phyloP scores from a whole-genome alignment of 2,329 filamentous ascomycete genomes.

The Pseudogymnoascus sp. region DNA sequence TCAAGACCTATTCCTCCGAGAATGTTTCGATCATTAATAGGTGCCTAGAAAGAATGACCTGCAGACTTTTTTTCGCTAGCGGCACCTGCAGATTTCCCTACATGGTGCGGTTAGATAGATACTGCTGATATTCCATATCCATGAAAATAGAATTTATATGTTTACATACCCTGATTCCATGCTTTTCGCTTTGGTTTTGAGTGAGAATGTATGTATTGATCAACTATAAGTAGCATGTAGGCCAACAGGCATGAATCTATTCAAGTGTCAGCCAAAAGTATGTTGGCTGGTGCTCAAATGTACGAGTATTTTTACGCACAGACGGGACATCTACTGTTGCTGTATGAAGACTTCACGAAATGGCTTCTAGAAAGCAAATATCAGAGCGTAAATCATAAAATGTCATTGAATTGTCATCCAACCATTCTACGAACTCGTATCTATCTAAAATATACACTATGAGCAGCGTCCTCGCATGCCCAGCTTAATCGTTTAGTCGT shows the following conservation, averaged over 20 bases:
- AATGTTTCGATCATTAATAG: conserved; percentile 84
- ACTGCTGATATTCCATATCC: conserved; percentile 66
- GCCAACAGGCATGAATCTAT: not conserved
- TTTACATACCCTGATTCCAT: not conserved
- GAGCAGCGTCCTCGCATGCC: not conserved
- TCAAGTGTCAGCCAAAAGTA: not conserved
- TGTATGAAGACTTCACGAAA: not conserved
- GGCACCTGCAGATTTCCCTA: conserved; percentile 66
- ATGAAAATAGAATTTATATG: not conserved
- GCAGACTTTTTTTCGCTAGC: conserved; percentile 98
- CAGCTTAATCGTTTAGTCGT: conserved; percentile 1
- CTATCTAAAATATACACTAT: conserved; percentile 5
- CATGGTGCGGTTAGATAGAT: conserved; percentile 96
- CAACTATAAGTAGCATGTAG: not conserved
- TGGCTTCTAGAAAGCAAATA: not conserved
- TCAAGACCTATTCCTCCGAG: conserved; percentile 68
- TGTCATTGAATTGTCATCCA: conserved; percentile 7
- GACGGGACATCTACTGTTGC: not conserved
- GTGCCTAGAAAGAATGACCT: conserved; percentile 70
- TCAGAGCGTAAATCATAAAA: not conserved
- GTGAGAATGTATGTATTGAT: not conserved
- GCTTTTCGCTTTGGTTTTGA: not conserved
- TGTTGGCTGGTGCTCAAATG: no score
- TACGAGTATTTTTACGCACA: not conserved
- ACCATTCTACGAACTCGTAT: conserved; percentile 6